phyloP scores from a whole-genome alignment of 306 rosid genomes.

The Prunus dulcis region DNA sequence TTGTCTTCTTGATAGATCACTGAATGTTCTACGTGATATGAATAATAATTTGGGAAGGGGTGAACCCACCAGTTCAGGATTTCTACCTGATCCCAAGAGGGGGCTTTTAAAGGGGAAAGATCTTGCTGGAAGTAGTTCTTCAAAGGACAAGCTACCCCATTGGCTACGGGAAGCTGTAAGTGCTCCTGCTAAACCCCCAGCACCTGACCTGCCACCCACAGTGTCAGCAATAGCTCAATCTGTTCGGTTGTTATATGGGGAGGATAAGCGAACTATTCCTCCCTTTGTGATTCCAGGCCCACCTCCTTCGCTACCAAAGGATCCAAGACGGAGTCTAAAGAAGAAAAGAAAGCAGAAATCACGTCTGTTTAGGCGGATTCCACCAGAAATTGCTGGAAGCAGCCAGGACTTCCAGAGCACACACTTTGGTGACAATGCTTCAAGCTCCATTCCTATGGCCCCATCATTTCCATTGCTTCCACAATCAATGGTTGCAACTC shows the following conservation, averaged over 20 bases:
- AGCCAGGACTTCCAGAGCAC: slow-evolving; percentile 42
- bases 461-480: slow-evolving; percentile 56
- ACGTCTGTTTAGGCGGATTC: slow-evolving; percentile 34
- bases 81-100: slow-evolving; percentile 44
- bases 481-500: slow-evolving; percentile 33
- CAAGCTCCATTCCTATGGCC: slow-evolving; percentile 59
- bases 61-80: slow-evolving; percentile 47
- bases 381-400: slow-evolving; percentile 46
- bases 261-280: slow-evolving; percentile 75
- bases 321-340: slow-evolving; percentile 71
- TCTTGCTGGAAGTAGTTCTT: slow-evolving; percentile 55
- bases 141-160: slow-evolving; percentile 90
- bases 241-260: slow-evolving; percentile 83
- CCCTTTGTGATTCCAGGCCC: slow-evolving; percentile 94
- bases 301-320: slow-evolving; percentile 80
- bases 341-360: slow-evolving; percentile 65
- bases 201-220: slow-evolving; percentile 80
- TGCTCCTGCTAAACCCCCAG: slow-evolving; percentile 67
- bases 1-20: slow-evolving; percentile 60
- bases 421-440: slow-evolving; percentile 45
- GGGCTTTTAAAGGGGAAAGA: slow-evolving; percentile 54
- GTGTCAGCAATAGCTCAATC: slow-evolving; percentile 92
- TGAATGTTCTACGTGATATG: slow-evolving; percentile 41
- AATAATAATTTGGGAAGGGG: slow-evolving; percentile 47
- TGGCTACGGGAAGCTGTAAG: slow-evolving; percentile 96